A percentile compares a stretch with the other conserved stretches of the same genome.
Evolutionary conservation across 2,329 filamentous ascomycete species (phyloP).

Genomic region (Hymenoscyphus scutula): DNA sequence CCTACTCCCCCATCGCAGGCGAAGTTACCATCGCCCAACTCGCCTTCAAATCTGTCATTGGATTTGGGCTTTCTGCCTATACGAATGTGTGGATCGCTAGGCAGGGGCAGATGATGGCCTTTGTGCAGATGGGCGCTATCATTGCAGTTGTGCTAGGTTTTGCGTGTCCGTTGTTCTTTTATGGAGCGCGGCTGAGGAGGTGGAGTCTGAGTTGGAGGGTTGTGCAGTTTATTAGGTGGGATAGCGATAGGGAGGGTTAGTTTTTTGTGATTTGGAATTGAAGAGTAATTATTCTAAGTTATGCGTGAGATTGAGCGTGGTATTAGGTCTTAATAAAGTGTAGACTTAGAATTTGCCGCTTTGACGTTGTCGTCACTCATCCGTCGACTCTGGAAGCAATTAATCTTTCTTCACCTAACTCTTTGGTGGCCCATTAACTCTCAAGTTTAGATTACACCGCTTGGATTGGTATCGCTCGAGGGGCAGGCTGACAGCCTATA

Average conservation of each 20-base stretch:
- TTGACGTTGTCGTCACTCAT: no score
- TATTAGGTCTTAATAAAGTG: no score
- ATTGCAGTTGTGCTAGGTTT: slow-evolving; percentile 45
- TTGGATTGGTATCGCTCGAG: no score
- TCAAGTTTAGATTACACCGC: no score
- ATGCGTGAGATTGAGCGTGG: no score
- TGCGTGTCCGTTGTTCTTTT: slow-evolving; percentile 52
- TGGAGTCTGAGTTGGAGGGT: slow-evolving; percentile 49
- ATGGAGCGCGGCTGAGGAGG: slow-evolving; percentile 48
- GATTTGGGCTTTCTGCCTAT: slow-evolving; percentile 58
- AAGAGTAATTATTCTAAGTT: no score
- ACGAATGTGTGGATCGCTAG: slow-evolving; percentile 56
- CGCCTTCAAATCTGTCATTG: slow-evolving; percentile 56
- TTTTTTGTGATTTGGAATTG: neutral
- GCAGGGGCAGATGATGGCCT: slow-evolving; percentile 50
- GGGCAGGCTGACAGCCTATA: no score
- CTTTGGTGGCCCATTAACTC: no score
- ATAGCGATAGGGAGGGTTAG: slow-evolving; percentile 24
- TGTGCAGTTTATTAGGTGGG: slow-evolving; percentile 48
- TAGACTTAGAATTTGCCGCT: no score
- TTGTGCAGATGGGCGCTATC: slow-evolving; percentile 57
- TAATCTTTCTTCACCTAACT: no score
- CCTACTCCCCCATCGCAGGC: slow-evolving; percentile 22
- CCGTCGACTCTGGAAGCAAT: no score
- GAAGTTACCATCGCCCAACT: slow-evolving; percentile 48